phyloP scores from a whole-genome alignment of 176 grass and related monocot genomes.

The Carex littledalei region DNA sequence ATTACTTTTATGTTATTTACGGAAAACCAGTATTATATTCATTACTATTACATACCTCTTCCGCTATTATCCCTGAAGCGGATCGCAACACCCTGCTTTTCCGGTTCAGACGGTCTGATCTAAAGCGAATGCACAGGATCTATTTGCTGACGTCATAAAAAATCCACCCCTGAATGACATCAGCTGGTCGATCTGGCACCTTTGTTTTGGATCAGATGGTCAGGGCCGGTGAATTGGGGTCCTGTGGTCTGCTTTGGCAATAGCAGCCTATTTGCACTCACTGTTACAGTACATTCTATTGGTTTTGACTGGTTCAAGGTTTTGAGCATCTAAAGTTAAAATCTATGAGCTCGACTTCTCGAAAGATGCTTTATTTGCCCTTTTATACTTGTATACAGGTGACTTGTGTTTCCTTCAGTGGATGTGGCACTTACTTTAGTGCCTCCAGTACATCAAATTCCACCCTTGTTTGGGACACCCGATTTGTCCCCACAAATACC shows the following conservation, averaged over 20 bases:
- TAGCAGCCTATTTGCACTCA: not conserved
- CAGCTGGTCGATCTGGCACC: not conserved
- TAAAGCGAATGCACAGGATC: not conserved
- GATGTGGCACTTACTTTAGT: slow-evolving; percentile 84
- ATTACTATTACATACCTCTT: not conserved
- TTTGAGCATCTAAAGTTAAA: not conserved
- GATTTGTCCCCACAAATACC: slow-evolving; percentile 52
- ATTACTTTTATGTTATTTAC: not conserved
- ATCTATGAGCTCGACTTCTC: not conserved
- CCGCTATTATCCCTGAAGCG: not conserved
- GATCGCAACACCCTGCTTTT: not conserved
- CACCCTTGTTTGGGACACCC: slow-evolving; percentile 82
- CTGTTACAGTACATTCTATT: too few relatives aligned
- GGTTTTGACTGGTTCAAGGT: too few relatives aligned
- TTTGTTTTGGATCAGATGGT: not conserved
- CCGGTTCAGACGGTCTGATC: not conserved
- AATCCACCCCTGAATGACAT: not conserved
- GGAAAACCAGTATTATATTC: not conserved
- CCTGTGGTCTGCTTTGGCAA: not conserved
- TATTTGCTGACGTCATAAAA: not conserved
- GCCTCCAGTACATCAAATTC: slow-evolving; percentile 86
- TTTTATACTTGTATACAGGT: slow-evolving; percentile 43
- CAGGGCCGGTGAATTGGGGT: too few relatives aligned
- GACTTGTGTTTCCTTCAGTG: slow-evolving; percentile 90
- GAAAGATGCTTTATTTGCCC: slow-evolving; percentile 4